Evolutionary conservation across 805 yeast genomes (phyloP).

Genomic region (Wickerhamiella sergipiensis): DNA sequence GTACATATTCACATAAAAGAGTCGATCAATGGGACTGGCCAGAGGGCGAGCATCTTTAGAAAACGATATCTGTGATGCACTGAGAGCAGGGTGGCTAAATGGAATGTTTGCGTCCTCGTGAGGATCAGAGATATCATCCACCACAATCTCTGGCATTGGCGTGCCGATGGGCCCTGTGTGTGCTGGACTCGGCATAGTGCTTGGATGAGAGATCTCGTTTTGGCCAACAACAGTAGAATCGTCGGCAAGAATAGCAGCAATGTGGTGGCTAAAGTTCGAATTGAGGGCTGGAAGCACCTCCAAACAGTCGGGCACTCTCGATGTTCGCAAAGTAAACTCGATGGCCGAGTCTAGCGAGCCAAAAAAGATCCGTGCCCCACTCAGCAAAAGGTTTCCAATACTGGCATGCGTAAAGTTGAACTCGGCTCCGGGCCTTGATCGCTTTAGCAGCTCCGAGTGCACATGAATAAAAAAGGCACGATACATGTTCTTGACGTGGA

Average conservation of each 20-base stretch:
- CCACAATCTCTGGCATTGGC: background rate
- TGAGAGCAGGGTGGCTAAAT: slow-evolving; percentile 67
- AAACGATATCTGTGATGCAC: slow-evolving; percentile 61
- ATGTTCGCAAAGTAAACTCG: slow-evolving; percentile 55
- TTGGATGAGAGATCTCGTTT: slow-evolving; percentile 84
- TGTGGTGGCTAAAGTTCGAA: slow-evolving; percentile 75
- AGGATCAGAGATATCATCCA: background rate
- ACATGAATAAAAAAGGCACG: slow-evolving; percentile 68
- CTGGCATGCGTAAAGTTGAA: slow-evolving; percentile 69
- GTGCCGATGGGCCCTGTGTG: background rate
- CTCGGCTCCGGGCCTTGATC: slow-evolving; percentile 43
- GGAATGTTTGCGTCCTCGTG: slow-evolving; percentile 50
- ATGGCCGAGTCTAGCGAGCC: slow-evolving; percentile 79
- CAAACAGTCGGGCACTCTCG: slow-evolving; percentile 38
- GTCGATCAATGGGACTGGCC: slow-evolving; percentile 57
- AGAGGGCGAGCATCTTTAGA: slow-evolving; percentile 49
- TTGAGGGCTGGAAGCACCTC: slow-evolving; percentile 70
- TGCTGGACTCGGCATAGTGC: background rate
- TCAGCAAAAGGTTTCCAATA: slow-evolving; percentile 69
- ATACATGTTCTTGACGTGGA: slow-evolving; percentile 52
- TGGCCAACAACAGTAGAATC: slow-evolving; percentile 78
- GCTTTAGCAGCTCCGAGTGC: slow-evolving; percentile 60
- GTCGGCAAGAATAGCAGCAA: slow-evolving; percentile 57
- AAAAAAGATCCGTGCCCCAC: slow-evolving; percentile 68
- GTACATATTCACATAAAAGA: slow-evolving; percentile 72